Conservation (phyloP, 23 red algal genomes). For the Agarophyton chilense region DNA sequence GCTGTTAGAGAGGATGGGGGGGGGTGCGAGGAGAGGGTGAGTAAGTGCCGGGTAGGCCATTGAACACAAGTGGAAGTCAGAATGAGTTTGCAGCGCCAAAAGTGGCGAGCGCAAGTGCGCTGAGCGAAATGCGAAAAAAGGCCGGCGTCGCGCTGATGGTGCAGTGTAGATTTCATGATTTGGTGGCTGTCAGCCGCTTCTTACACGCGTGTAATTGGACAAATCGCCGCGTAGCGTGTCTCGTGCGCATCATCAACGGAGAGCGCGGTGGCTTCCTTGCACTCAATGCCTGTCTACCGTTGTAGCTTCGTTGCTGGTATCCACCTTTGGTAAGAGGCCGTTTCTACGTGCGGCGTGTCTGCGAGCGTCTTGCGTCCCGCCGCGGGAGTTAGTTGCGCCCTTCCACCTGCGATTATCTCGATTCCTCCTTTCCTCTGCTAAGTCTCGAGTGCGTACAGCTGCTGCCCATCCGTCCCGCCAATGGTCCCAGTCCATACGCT, state of each 20-base stretch:
- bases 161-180: background rate
- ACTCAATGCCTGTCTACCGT: no score
- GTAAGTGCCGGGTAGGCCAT: background rate
- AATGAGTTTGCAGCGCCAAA: background rate
- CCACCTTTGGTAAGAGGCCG: no score
- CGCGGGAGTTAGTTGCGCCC: no score
- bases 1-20: background rate
- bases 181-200: background rate
- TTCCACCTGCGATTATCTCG: background rate
- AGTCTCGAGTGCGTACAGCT: slow-evolving; percentile 15
- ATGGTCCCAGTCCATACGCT: background rate
- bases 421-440: background rate
- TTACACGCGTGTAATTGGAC: background rate
- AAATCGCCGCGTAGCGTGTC: no score
- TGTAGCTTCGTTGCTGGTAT: no score
- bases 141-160: background rate
- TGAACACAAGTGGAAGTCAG: background rate
- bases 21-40: background rate
- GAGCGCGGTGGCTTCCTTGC: no score
- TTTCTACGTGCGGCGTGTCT: no score
- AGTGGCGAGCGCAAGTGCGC: background rate
- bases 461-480: background rate
- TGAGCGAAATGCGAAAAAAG: background rate
- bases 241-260: no score
- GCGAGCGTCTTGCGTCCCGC: background rate